Evolutionary conservation across 1,139 yeast genomes (phyloP).

Genomic region (Protomyces inundatus): DNA sequence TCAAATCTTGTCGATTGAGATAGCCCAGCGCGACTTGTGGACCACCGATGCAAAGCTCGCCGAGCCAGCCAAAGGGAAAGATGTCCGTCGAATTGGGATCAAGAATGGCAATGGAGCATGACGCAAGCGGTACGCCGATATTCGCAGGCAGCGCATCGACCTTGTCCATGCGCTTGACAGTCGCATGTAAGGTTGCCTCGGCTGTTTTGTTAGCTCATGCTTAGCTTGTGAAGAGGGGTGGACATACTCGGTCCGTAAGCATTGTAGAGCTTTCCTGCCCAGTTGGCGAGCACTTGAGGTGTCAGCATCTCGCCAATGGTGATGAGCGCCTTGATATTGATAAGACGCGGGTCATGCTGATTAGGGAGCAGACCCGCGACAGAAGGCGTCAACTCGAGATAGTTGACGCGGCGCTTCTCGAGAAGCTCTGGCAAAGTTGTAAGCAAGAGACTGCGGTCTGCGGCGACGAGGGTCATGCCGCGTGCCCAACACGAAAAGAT

Average conservation of each 20-base stretch:
- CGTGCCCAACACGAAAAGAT: conserved; percentile 32
- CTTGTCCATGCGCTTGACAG: conserved; percentile 28
- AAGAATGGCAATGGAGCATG: conserved; percentile 29
- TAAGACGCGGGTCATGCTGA: conserved; percentile 25
- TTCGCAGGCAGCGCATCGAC: conserved; percentile 22
- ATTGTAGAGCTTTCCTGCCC: conserved; percentile 29
- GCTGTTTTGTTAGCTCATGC: conserved; percentile 9
- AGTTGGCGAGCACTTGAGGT: conserved; percentile 28
- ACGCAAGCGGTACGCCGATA: conserved; percentile 32
- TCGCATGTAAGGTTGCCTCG: conserved; percentile 34
- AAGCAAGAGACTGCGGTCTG: conserved; percentile 28
- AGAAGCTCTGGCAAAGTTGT: conserved; percentile 29
- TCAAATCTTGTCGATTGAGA: conserved; percentile 32
- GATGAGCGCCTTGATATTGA: conserved; percentile 28
- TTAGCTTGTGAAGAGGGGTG: not conserved
- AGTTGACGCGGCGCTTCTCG: conserved; percentile 24
- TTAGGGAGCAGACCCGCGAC: conserved; percentile 32
- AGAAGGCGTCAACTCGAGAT: conserved; percentile 34
- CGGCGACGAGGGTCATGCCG: conserved; percentile 31
- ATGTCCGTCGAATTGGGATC: conserved; percentile 21
- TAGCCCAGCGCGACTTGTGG: conserved; percentile 36
- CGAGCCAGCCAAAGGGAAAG: conserved; percentile 34
- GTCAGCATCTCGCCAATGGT: conserved; percentile 34
- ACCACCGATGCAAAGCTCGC: conserved; percentile 35
- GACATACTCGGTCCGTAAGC: conserved; percentile 34